Base-by-base conservation (phyloP, 2,329 filamentous ascomycete species). In the Cadophora sp. region DNA sequence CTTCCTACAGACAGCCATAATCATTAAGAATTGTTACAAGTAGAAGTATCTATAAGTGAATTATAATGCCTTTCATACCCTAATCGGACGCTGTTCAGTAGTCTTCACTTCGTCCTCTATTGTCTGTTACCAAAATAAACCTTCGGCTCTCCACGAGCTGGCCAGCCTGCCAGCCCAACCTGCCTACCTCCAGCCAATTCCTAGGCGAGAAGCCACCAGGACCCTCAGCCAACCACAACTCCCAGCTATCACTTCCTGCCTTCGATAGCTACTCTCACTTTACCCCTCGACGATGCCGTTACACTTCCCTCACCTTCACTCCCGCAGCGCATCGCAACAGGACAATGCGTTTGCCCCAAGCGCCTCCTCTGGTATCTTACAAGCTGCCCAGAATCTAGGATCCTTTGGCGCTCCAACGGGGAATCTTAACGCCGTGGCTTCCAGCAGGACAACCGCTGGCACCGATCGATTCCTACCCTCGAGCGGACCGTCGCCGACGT, bases 311-410 rank as follows among this genome's bases (percentile, higher is more conserved):
- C 61, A 63, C 22, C 30, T 41, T 30, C 61, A 55, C 22, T 56
- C 48, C 20, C 51, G 48, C 39, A 55, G 48, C 48, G 11, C 66
- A 18, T 51, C 62, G 33, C 53, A 53, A 63, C 59, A 58, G 24
- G 59, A 65, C 30, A 68, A 68, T 65, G 59, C 59, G 6, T 41
- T 59, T 41, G 41, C 66, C 24, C 58, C 45, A 41, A 48, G 62
- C 62, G 58, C 62, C 14, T 33, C 59, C 3, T 68, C 66, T 50
- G 66, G 66, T 41, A 64, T 65, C 20, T 24, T 65, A 22, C 58
- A 62, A 60, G 62, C 66, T 43, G 50, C 66, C 24, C 66, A 65
- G 62, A 64, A 67, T 48, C 43, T 67, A 62, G 66, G 66, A 39
- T 64, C 62, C 20, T 65, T 67, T 48, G 66, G 66, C 36, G 61